Conservation (phyloP, 495 filamentous ascomycete genomes). For the Neurospora sp. region DNA sequence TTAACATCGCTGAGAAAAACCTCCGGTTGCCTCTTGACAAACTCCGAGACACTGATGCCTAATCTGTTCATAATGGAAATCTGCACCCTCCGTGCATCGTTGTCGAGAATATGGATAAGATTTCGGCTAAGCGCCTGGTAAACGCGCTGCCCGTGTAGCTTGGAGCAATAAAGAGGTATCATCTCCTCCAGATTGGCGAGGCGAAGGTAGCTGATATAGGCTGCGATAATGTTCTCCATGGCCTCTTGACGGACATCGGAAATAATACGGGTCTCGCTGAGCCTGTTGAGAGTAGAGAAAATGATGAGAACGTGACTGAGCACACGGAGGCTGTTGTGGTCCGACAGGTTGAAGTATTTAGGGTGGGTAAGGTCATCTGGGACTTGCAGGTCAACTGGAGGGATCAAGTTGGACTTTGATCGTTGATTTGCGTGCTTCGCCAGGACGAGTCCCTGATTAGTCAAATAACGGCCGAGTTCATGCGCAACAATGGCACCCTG, state of each 20-base stretch:
- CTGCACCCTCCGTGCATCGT: constrained; percentile 39
- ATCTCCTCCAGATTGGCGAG: constrained; percentile 58
- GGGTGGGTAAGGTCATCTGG: constrained; percentile 21
- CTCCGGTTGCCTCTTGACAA: constrained; percentile 42
- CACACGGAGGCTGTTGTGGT: constrained; percentile 50
- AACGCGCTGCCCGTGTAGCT: constrained; percentile 43
- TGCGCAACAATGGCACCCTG: constrained; percentile 56
- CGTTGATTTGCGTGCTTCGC: constrained; percentile 41
- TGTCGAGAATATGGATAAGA: constrained; percentile 41
- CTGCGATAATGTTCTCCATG: constrained; percentile 59
- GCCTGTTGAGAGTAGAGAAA: constrained; percentile 37
- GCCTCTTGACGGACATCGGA: constrained; percentile 17
- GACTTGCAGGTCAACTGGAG: constrained; percentile 16
- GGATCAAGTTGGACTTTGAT: constrained; percentile 40
- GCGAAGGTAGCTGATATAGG: constrained; percentile 71
- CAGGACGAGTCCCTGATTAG: constrained; percentile 48
- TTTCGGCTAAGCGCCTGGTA: constrained; percentile 46
- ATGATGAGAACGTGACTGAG: constrained; percentile 49
- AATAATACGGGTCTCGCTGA: constrained; percentile 28
- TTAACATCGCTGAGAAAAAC: constrained; percentile 42
- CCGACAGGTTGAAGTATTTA: constrained; percentile 39
- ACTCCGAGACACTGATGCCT: constrained; percentile 37
- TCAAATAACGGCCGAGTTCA: constrained; percentile 44
- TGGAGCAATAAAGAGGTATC: constrained; percentile 78
- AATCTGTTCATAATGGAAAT: constrained; percentile 53